Percentiles rank a stretch among this genome's conserved stretches.
phyloP scores from a whole-genome alignment of 176 grass and related monocot genomes.

The Musa beccarii region DNA sequence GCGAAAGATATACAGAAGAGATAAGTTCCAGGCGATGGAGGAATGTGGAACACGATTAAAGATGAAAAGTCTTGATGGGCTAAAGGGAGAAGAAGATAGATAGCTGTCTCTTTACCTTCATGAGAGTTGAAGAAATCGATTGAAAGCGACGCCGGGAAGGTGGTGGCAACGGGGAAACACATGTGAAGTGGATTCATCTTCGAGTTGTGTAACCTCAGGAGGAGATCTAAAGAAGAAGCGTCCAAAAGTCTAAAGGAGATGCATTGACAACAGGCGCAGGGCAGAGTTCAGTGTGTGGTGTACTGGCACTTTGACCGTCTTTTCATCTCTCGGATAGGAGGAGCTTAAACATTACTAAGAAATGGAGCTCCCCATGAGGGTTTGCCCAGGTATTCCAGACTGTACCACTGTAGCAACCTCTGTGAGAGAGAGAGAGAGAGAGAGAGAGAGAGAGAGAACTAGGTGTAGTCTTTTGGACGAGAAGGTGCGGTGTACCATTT shows the following conservation, averaged over 20 bases:
- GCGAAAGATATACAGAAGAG: too few relatives aligned
- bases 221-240: not conserved
- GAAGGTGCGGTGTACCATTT: too few relatives aligned
- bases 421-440: too few relatives aligned
- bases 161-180: too few relatives aligned
- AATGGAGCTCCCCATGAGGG: not conserved
- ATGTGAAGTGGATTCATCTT: not conserved
- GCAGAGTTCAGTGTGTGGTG: not conserved
- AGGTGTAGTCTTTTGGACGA: too few relatives aligned
- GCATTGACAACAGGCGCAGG: not conserved
- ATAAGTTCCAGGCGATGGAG: too few relatives aligned
- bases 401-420: too few relatives aligned
- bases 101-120: not conserved
- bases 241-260: not conserved
- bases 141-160: not conserved
- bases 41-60: too few relatives aligned
- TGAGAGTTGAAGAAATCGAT: not conserved
- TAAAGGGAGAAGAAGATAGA: too few relatives aligned
- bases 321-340: not conserved
- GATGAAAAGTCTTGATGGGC: too few relatives aligned
- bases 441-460: too few relatives aligned
- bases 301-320: not conserved
- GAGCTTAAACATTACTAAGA: not conserved
- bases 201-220: not conserved
- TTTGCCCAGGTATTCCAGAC: not conserved